A percentile compares a stretch with the other conserved stretches of the same genome.
phyloP scores from a whole-genome alignment of 208 protist genomes.

The Crithidia bombi region DNA sequence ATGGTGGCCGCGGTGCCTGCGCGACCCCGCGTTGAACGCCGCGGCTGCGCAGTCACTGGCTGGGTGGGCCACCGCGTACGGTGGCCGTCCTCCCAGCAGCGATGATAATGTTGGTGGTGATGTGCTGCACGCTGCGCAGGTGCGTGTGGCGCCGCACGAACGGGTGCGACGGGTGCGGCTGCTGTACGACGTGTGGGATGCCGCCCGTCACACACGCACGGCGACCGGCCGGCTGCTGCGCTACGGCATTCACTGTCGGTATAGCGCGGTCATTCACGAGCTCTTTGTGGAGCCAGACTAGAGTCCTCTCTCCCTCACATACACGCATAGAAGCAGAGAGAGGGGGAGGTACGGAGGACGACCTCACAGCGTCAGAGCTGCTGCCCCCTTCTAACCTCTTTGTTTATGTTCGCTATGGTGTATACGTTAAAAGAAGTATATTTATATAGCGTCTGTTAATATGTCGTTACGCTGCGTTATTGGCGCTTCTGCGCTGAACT shows the following conservation, averaged over 20 bases:
- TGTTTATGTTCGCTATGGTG: too few species aligned
- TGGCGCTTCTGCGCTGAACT: neutral
- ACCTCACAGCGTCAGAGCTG: too few species aligned
- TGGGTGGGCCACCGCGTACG: constrained; percentile 15
- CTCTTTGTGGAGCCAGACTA: constrained; percentile 54
- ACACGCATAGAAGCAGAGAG: too few species aligned
- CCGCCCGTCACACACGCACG: constrained; percentile 61
- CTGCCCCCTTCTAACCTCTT: too few species aligned
- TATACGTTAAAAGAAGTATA: too few species aligned
- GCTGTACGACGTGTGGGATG: constrained; percentile 70
- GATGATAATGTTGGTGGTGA: neutral
- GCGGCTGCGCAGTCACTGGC: constrained; percentile 46
- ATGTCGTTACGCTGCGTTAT: too few species aligned
- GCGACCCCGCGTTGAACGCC: constrained; percentile 42
- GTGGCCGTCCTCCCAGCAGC: neutral
- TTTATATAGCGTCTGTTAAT: neutral
- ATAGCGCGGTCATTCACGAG: constrained; percentile 57
- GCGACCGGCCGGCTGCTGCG: constrained; percentile 64
- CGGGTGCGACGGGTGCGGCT: constrained; percentile 61
- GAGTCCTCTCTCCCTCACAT: too few species aligned
- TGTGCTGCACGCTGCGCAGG: neutral
- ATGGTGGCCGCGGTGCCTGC: constrained; percentile 52
- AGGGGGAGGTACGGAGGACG: too few species aligned
- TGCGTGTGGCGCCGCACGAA: constrained; percentile 23
- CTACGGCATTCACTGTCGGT: constrained; percentile 41